A percentile compares a stretch with the other conserved stretches of the same genome.
Conservation (phyloP, 352 stramenopile genomes). For the Phytophthora quininea region DNA sequence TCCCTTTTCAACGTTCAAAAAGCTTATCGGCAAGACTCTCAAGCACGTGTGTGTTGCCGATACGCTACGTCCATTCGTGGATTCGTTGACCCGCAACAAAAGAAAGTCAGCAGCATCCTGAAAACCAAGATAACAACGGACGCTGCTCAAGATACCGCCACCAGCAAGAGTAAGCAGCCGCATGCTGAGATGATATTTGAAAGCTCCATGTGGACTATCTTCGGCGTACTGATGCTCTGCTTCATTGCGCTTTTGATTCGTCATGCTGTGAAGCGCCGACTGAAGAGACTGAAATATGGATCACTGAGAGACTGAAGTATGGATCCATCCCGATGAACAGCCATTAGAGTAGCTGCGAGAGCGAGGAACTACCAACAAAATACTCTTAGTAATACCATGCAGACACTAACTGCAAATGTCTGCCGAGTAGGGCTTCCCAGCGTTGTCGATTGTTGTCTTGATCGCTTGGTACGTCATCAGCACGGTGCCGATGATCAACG, state of each 20-base stretch:
- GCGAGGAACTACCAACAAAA: neutral
- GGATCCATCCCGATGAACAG: slow-evolving; percentile 33
- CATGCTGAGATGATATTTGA: slow-evolving; percentile 21
- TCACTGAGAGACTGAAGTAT: slow-evolving; percentile 23
- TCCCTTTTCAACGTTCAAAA: slow-evolving; percentile 71
- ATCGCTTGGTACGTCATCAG: slow-evolving; percentile 61
- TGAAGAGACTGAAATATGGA: slow-evolving; percentile 24
- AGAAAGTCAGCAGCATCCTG: slow-evolving; percentile 2
- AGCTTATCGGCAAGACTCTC: slow-evolving; percentile 64
- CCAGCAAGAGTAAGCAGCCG: slow-evolving; percentile 5
- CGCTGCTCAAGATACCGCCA: slow-evolving; percentile 8
- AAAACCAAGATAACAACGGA: slow-evolving; percentile 8
- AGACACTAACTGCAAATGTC: slow-evolving; percentile 37
- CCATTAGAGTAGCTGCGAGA: slow-evolving; percentile 5
- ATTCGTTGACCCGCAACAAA: slow-evolving; percentile 40
- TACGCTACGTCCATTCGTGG: slow-evolving; percentile 68
- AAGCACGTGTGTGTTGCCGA: slow-evolving; percentile 74
- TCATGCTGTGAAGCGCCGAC: slow-evolving; percentile 25
- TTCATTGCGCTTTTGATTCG: slow-evolving; percentile 47
- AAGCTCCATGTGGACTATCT: slow-evolving; percentile 44
- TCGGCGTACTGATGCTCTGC: slow-evolving; percentile 42
- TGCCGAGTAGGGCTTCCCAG: slow-evolving; percentile 33
- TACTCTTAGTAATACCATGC: neutral
- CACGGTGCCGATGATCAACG: slow-evolving; percentile 36
- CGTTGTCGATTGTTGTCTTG: slow-evolving; percentile 45